These are phyloP conservation scores for Sclerotinia spermophila DNA, from an alignment of 2,329 filamentous ascomycete species.

Conservation along the genomic window DNA sequence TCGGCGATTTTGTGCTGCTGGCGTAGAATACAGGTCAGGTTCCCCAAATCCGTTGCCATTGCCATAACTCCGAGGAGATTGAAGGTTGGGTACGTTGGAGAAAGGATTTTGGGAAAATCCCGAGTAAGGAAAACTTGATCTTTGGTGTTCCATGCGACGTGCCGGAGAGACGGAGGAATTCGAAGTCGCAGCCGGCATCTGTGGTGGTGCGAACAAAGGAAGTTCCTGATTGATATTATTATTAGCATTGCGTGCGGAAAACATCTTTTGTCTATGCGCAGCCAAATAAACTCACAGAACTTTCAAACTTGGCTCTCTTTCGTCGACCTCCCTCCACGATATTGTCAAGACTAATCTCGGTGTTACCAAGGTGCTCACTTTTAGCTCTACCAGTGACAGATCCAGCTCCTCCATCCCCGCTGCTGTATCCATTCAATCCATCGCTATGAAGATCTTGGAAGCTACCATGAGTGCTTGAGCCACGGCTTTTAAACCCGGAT, in stretches of 20 bases:
- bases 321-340: constrained; percentile 95
- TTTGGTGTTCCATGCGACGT: constrained; percentile 69
- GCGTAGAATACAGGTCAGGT: constrained; percentile 59
- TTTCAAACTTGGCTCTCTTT: constrained; percentile 93
- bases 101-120: constrained; percentile 76
- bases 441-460: constrained; percentile 63
- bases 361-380: constrained; percentile 82
- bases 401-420: constrained; percentile 76
- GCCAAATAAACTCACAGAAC: constrained; percentile 70
- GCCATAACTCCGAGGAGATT: constrained; percentile 76
- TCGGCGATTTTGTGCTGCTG: constrained; percentile 61
- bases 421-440: constrained; percentile 72
- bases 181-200: constrained; percentile 92
- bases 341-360: constrained; percentile 96
- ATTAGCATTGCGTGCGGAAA: constrained; percentile 23
- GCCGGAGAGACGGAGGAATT: constrained; percentile 94
- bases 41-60: constrained; percentile 54
- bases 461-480: constrained; percentile 47
- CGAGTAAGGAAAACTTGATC: constrained; percentile 71
- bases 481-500: constrained; percentile 63
- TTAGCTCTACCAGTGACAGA: constrained; percentile 75
- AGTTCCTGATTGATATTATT: constrained; percentile 64
- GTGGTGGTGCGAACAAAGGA: constrained; percentile 88
- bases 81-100: constrained; percentile 70
- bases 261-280: not conserved